Percentiles rank a stretch among this genome's conserved stretches.
Conservation (phyloP, 805 yeast species). For the Zygosaccharomyces kombuchaensis region DNA sequence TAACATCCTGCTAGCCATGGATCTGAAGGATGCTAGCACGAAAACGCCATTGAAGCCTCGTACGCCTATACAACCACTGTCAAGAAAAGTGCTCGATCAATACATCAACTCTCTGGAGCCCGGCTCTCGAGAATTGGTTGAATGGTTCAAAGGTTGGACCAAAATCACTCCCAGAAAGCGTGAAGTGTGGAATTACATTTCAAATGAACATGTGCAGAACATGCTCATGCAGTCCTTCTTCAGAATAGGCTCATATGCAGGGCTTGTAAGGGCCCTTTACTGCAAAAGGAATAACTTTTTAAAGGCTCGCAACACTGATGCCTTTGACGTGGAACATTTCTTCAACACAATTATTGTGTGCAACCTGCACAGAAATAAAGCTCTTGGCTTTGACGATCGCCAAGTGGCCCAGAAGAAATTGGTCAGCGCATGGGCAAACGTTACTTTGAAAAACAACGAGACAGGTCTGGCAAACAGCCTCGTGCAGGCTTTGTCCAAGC, state of each 20-base stretch:
- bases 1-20: conserved; percentile 37
- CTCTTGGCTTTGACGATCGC: conserved; percentile 15
- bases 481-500: conserved; percentile 18
- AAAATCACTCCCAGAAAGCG: conserved; percentile 24
- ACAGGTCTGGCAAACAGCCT: conserved; percentile 27
- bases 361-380: conserved; percentile 26
- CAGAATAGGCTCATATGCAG: conserved; percentile 22
- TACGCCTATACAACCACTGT: conserved; percentile 31
- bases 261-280: conserved; percentile 22
- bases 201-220: conserved; percentile 22
- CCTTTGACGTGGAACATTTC: conserved; percentile 29
- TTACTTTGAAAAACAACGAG: conserved; percentile 15
- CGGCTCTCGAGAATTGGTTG: conserved; percentile 20
- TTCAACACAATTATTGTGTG: conserved; percentile 30
- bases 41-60: conserved; percentile 35
- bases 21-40: conserved; percentile 37
- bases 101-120: conserved; percentile 23
- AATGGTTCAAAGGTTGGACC: conserved; percentile 29
- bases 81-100: conserved; percentile 24
- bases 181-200: conserved; percentile 26
- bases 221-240: conserved; percentile 26
- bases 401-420: conserved; percentile 21
- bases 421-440: conserved; percentile 20
- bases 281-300: conserved; percentile 17
- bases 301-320: conserved; percentile 17